Evolutionary conservation across 805 yeast genomes (phyloP).

Genomic region (Saccharomycopsis synnaedendra): DNA sequence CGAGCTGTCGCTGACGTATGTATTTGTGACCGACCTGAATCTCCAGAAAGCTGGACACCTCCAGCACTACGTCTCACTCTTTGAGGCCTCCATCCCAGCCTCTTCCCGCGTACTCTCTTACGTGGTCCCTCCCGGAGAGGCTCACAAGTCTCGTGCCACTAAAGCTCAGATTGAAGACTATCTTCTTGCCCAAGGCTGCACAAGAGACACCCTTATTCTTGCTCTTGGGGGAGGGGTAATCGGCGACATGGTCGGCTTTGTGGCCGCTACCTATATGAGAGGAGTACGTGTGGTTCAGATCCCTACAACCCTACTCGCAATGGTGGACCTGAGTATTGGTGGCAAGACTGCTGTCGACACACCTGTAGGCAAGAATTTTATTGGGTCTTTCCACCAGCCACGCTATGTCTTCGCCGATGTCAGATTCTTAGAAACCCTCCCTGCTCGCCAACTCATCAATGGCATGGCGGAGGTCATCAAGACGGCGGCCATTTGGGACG

Average conservation of each 20-base stretch:
- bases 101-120: constrained; percentile 64
- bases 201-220: constrained; percentile 86
- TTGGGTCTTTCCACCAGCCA: constrained; percentile 98
- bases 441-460: constrained; percentile 88
- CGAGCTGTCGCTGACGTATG: constrained; percentile 82
- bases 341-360: constrained; percentile 98
- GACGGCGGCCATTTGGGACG: constrained; percentile 98
- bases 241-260: constrained; percentile 98
- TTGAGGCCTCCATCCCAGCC: constrained; percentile 29
- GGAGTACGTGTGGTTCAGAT: constrained; percentile 91
- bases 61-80: constrained; percentile 31
- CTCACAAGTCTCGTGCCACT: constrained; percentile 76
- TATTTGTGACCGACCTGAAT: constrained; percentile 79
- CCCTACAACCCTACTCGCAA: constrained; percentile 87
- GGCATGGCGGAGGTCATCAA: constrained; percentile 98
- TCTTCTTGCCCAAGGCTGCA: constrained; percentile 72
- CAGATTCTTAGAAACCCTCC: constrained; percentile 75
- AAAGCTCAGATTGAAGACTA: constrained; percentile 92
- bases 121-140: constrained; percentile 85
- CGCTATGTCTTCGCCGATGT: constrained; percentile 79
- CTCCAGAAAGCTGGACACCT: constrained; percentile 57
- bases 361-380: constrained; percentile 87
- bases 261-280: constrained; percentile 98
- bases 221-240: constrained; percentile 98
- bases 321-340: constrained; percentile 98